Base-by-base conservation (phyloP, 2,329 filamentous ascomycete genomes). In the Fusarium sp. region DNA sequence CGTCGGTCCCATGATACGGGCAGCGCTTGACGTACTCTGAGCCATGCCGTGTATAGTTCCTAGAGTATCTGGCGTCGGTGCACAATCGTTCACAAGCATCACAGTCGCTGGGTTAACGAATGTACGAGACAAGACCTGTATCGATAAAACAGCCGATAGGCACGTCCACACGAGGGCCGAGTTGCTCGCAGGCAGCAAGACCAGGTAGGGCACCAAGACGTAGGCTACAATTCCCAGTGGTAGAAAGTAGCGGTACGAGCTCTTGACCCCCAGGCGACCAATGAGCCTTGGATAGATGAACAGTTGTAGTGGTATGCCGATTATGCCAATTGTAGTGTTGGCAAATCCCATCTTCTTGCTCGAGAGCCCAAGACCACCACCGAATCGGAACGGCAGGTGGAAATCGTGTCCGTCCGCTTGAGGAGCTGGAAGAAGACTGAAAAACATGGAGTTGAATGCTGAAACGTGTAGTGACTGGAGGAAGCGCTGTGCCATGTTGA, bases 41-140 rank as follows among this genome's bases (percentile, higher is more conserved):
- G 77, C 77, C 30, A 79, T n/a, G 6, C 78, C 77, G 23, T 80
- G 76, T 5, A 79, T 67, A 4, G 76, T 79, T 2, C 76, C 75
- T 14, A 79, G 70, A 14, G 75, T 48, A 7, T 59, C 66, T 5
- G 72, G 77, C 25, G 65, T 71, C 6, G 78, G 76, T 2, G 77
- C 74, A 3, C 66, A 76, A 9, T 78, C 76, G 56, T 79, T 79
- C 41, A 79, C 75, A 27, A 79, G 45, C 65, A 80, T 73, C 10
- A 79, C 72, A 2, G 78, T 75, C 11, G 77, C 77, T 20, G 76
- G 78, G 25, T 60, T 75, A 37, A 78, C 71, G 58, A 79, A 79
- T 4, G 70, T 73, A 14, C 77, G 57, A 11, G 77, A 71, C 27
- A 78, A 41, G 25, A 79, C 72, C 4, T 78, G 72, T 61, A 77